Percentiles rank a stretch among this genome's conserved stretches.
Conservation (phyloP, 306 rosid genomes). For the Prinsepia uniflora region DNA sequence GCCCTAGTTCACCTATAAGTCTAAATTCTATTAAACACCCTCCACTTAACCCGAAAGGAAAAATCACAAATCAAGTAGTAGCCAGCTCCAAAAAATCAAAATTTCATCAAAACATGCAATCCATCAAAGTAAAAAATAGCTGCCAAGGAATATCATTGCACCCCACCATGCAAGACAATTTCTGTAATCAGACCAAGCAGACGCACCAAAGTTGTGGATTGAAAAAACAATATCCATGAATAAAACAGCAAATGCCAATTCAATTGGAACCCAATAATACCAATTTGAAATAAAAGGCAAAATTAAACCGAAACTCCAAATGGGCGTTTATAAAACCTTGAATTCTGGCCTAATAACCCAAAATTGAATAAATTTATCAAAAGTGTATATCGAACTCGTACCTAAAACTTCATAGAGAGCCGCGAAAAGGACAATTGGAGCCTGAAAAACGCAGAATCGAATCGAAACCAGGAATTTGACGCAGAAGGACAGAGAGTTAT, state of each 20-base stretch:
- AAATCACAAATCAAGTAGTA: constrained; percentile 6
- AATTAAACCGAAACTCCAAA: constrained; percentile 11
- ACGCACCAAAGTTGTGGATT: constrained; percentile 2
- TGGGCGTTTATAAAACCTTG: constrained; percentile 10
- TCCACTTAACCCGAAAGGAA: not conserved
- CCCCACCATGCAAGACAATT: constrained; percentile 21
- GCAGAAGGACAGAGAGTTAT: not conserved
- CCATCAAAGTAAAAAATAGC: not conserved
- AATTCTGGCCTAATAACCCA: constrained; percentile 3
- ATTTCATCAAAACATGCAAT: constrained; percentile 3
- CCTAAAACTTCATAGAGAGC: constrained; percentile 28
- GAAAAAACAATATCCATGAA: constrained; percentile 15
- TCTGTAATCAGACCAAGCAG: not conserved
- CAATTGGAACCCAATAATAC: constrained; percentile 17
- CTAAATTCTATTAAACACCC: not conserved
- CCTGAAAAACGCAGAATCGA: constrained; percentile 31
- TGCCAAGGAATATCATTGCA: not conserved
- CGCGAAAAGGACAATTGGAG: constrained; percentile 15
- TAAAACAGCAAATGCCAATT: constrained; percentile 14
- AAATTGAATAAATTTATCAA: not conserved
- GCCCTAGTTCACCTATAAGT: not conserved
- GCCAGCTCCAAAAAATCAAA: constrained; percentile 11
- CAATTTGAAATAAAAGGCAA: not conserved
- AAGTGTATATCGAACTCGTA: constrained; percentile 36
- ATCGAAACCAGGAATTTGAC: constrained; percentile 28